Evolutionary conservation across 2,329 filamentous ascomycete species (phyloP).

Genomic region (Verticillium alfalfae): DNA sequence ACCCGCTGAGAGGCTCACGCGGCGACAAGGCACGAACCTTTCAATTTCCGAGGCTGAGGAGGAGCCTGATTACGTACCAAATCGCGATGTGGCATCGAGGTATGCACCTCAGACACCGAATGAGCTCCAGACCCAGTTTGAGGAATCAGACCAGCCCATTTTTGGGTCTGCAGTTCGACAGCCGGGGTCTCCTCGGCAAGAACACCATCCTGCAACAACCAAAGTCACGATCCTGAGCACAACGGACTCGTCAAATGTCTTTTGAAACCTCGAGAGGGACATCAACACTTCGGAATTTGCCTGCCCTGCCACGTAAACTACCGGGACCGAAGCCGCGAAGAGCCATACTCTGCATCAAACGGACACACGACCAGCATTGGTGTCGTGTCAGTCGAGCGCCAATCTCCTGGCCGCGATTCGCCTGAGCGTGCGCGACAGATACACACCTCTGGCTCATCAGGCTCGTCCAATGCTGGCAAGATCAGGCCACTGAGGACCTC

Average conservation of each 20-base stretch:
- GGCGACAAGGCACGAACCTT: conserved; percentile 17
- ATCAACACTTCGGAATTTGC: conserved; percentile 25
- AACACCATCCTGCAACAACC: conserved; percentile 16
- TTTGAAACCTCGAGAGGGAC: conserved; percentile 23
- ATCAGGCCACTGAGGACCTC: conserved; percentile 50
- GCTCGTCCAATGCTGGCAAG: conserved; percentile 43
- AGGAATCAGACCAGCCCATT: conserved; percentile 10
- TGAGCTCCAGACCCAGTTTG: conserved; percentile 6
- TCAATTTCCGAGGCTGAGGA: conserved; percentile 42
- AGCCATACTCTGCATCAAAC: not conserved
- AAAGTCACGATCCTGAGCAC: conserved; percentile 28
- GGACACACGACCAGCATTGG: conserved; percentile 22
- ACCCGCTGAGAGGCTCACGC: conserved; percentile 23
- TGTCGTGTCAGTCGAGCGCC: conserved; percentile 31
- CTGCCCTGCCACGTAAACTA: conserved; percentile 12
- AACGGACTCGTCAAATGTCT: conserved; percentile 19
- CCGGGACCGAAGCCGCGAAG: conserved; percentile 1
- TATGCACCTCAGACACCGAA: conserved; percentile 3
- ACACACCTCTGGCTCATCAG: conserved; percentile 46
- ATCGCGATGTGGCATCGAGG: not conserved
- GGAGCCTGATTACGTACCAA: conserved; percentile 8
- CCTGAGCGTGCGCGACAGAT: conserved; percentile 23
- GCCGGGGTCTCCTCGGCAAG: conserved; percentile 13
- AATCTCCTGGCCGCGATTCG: conserved; percentile 6
- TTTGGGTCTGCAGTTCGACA: conserved; percentile 14